phyloP scores from a whole-genome alignment of 78 protist species.

The Protostelium mycophagum region DNA sequence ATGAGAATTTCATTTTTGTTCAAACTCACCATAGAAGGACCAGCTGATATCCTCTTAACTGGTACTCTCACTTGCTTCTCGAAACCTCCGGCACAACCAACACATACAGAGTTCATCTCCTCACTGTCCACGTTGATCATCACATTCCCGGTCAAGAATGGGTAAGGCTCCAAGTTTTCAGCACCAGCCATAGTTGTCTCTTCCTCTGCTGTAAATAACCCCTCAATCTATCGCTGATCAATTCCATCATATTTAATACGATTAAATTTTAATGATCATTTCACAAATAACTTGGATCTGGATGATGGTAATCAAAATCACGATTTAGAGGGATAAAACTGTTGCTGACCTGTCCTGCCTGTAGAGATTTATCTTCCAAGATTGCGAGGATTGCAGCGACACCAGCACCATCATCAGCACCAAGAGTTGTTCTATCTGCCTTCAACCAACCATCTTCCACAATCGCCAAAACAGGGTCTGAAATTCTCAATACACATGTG shows the following conservation, averaged over 20 bases:
- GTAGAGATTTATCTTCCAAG: conserved; percentile 15
- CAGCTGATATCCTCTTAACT: not conserved
- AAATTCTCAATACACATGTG: not conserved
- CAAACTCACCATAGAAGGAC: too few relatives aligned
- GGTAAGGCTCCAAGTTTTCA: not conserved
- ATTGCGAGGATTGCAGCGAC: conserved; percentile 52
- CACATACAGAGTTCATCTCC: conserved; percentile 17
- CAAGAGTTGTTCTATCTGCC: conserved; percentile 63
- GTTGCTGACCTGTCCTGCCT: not conserved
- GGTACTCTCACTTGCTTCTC: not conserved
- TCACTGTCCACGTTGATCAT: conserved; percentile 57
- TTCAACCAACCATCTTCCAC: conserved; percentile 33
- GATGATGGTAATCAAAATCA: conserved; percentile 38
- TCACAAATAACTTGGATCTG: not conserved
- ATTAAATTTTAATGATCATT: too few relatives aligned
- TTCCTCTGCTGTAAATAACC: conserved; percentile 62
- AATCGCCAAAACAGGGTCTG: not conserved
- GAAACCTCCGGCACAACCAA: conserved; percentile 47
- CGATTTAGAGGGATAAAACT: conserved; percentile 11
- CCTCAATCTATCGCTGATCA: conserved; percentile 24
- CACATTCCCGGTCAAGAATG: not conserved
- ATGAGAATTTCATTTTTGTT: too few relatives aligned
- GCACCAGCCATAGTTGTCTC: conserved; percentile 57
- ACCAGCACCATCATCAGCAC: conserved; percentile 75
- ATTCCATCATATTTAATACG: too few relatives aligned